Base-by-base conservation (phyloP, 2,329 filamentous ascomycete genomes). In the Emmonsiellopsis sp. region DNA sequence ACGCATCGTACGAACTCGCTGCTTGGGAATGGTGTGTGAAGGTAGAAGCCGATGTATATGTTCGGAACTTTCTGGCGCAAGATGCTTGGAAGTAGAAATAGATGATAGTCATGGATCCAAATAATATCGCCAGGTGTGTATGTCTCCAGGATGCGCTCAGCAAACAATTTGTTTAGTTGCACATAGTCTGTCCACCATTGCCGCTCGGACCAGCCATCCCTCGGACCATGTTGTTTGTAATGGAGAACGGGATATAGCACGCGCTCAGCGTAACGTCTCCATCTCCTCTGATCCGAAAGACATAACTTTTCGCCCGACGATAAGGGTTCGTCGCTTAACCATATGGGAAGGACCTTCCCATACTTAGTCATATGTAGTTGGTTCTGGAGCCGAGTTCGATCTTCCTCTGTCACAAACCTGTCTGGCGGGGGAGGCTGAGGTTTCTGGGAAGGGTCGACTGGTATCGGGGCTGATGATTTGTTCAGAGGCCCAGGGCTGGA, bases 81-180 rank as follows among this genome's bases (percentile, higher is more conserved):
- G 75, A 97, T 83, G 71, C 84, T 90, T 2, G 93, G 92, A 3
- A 97, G 80, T 26, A 97, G 78, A 69, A 97, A 83, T 47, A 97
- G 81, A 66, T 95, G 91, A 70, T 95, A 96, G 72, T 97, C 92
- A 68, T 97, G 92, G 52, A 97, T 83, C 68, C 95, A 83, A 56
- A 97, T 83, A 53, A 97, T 83, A 68, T 97, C 92, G 45, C 93
- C 93, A 0, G 91, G 89, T 70, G 89, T 89, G 77, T 96, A 97
- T 53, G 87, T 79, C 64, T 92, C 85, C 56, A 93, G 78, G 62
- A 97, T 95, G 58, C 84, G 84, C 68, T 95, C 86, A 57, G 92
- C 91, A 63, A 96, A 96, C 58, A 89, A 84, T 65, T 89, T 85
- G 73, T 96, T 97, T 82, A 96, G 86, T 51, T 86, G 85, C 68